phyloP scores from a whole-genome alignment of 2,329 filamentous ascomycete genomes.

The Aspergillus sp. region DNA sequence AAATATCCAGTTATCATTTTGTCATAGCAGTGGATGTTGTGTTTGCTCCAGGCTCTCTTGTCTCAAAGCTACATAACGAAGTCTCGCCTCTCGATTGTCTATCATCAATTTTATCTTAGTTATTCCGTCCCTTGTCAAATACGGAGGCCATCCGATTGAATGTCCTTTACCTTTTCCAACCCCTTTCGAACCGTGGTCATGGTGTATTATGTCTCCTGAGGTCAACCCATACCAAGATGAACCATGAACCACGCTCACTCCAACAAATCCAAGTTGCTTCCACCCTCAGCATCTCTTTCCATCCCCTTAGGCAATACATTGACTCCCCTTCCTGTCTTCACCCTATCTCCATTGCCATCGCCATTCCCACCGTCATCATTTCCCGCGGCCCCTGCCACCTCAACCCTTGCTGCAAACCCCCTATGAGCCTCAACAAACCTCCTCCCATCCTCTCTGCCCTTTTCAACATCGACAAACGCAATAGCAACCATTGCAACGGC shows the following conservation, averaged over 20 bases:
- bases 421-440: constrained; percentile 43
- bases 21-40: too few species aligned
- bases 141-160: too few species aligned
- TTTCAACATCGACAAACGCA: constrained; percentile 47
- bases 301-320: background rate
- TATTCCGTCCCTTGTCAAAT: too few species aligned
- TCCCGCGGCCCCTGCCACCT: background rate
- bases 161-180: too few species aligned
- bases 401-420: constrained; percentile 29
- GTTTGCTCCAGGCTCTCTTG: too few species aligned
- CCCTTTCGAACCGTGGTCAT: too few species aligned
- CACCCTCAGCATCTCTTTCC: background rate
- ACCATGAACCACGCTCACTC: background rate
- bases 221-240: too few species aligned
- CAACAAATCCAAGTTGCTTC: background rate
- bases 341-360: background rate
- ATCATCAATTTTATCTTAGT: too few species aligned
- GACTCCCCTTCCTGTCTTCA: background rate
- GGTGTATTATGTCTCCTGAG: too few species aligned
- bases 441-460: constrained; percentile 45
- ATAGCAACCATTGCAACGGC: constrained; percentile 44
- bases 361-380: background rate
- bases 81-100: too few species aligned
- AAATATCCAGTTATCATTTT: too few species aligned
- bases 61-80: too few species aligned